Evolutionary conservation across 345 rosid genomes (phyloP).

Genomic region (Stellera chamaejasme): DNA sequence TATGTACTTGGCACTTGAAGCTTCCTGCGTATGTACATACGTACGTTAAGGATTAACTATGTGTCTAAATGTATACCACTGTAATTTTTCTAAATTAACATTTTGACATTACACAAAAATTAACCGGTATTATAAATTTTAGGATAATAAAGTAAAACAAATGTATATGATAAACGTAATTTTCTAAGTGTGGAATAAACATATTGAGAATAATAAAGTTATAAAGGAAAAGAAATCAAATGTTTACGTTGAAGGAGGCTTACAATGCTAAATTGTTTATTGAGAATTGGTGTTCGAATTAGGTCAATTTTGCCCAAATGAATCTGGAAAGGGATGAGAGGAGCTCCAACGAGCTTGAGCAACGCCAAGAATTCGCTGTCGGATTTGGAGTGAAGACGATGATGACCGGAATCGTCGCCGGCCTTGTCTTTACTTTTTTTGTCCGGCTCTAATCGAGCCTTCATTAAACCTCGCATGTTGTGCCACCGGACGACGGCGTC

Average conservation of each 20-base stretch:
- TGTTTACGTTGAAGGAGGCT: no score
- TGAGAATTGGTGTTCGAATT: slow-evolving; percentile 8
- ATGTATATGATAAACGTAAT: no score
- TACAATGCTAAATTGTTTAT: no score
- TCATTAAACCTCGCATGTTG: slow-evolving; percentile 70
- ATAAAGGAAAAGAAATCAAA: no score
- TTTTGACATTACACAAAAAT: no score
- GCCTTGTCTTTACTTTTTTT: neutral
- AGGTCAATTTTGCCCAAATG: slow-evolving; percentile 13
- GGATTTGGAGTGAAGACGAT: slow-evolving; percentile 56
- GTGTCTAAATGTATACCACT: no score
- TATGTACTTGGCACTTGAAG: slow-evolving; percentile 82
- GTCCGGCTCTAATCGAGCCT: slow-evolving; percentile 29
- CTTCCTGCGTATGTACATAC: slow-evolving; percentile 33
- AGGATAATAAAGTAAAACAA: no score
- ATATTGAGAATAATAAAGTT: no score
- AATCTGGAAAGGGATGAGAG: slow-evolving; percentile 76
- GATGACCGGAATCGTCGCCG: slow-evolving; percentile 22
- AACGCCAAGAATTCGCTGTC: slow-evolving; percentile 75
- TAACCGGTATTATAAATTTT: no score
- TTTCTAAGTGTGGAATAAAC: no score
- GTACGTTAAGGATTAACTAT: no score
- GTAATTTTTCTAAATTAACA: no score
- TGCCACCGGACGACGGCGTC: slow-evolving; percentile 62
- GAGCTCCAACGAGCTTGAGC: slow-evolving; percentile 89